A percentile compares a stretch with the other conserved stretches of the same genome.
These are phyloP conservation scores for Sarocladium strictum DNA, from an alignment of 2,329 filamentous ascomycete genomes.

Conservation along the genomic window DNA sequence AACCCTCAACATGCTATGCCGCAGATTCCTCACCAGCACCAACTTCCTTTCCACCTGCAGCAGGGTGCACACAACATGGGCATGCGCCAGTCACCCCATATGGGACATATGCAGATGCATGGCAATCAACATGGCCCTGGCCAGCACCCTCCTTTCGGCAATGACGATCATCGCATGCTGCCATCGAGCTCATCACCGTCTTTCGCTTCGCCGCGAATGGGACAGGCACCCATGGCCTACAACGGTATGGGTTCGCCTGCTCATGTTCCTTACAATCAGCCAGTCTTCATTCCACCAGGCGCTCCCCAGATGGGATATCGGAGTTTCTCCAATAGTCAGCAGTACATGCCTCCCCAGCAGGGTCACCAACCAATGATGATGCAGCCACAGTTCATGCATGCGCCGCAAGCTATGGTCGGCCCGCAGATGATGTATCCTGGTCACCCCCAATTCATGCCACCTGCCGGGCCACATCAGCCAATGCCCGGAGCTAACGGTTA, in stretches of 20 bases:
- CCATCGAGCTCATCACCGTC: constrained; percentile 77
- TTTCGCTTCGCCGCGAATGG: constrained; percentile 76
- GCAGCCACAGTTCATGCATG: constrained; percentile 67
- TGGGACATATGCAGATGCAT: constrained; percentile 72
- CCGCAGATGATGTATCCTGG: constrained; percentile 83
- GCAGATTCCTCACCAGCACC: constrained; percentile 75
- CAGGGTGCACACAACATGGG: constrained; percentile 63
- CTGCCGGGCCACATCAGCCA: constrained; percentile 47
- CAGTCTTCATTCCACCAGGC: constrained; percentile 64
- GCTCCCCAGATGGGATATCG: constrained; percentile 66
- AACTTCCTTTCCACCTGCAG: constrained; percentile 77
- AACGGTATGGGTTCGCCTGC: constrained; percentile 64
- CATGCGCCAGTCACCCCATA: constrained; percentile 66
- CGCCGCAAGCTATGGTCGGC: constrained; percentile 63
- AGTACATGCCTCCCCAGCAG: constrained; percentile 66
- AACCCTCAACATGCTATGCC: constrained; percentile 64
- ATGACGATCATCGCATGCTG: constrained; percentile 77
- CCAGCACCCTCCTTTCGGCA: constrained; percentile 60
- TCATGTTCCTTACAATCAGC: constrained; percentile 66
- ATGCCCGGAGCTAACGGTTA: constrained; percentile 69
- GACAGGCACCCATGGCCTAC: constrained; percentile 64
- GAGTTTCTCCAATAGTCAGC: constrained; percentile 62
- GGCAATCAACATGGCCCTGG: constrained; percentile 64
- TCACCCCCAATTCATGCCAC: constrained; percentile 59
- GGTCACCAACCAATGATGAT: constrained; percentile 84